These are phyloP conservation scores for Corylus americana DNA, from an alignment of 306 rosid genomes.

Conservation along the genomic window DNA sequence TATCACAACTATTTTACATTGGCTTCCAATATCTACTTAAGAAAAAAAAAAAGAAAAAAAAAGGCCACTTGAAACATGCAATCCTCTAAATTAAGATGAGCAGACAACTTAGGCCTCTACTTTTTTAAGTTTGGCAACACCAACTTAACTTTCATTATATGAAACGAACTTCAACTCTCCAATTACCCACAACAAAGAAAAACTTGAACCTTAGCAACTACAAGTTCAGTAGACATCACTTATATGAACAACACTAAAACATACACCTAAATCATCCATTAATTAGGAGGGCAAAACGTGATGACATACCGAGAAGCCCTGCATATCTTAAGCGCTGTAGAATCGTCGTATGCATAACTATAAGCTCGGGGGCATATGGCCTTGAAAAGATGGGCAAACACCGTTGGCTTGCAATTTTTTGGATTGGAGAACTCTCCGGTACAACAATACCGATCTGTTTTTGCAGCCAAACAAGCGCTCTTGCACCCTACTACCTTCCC, in stretches of 20 bases:
- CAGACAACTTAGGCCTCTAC: not conserved
- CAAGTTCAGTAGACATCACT: not conserved
- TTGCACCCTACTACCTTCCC: conserved; percentile 77
- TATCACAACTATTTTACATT: too few relatives aligned
- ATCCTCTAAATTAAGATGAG: too few relatives aligned
- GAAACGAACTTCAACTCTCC: not conserved
- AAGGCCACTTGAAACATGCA: too few relatives aligned
- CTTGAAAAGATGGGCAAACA: conserved; percentile 55
- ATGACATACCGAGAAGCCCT: conserved; percentile 51
- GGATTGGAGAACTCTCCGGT: conserved; percentile 56
- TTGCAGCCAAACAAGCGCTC: conserved; percentile 72
- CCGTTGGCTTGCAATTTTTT: conserved; percentile 49
- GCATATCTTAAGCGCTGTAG: conserved; percentile 55
- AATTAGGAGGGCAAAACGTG: conserved; percentile 63
- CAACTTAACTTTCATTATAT: not conserved
- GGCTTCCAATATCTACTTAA: too few relatives aligned
- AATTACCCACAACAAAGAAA: not conserved
- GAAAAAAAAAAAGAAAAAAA: too few relatives aligned
- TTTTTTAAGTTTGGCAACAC: too few relatives aligned
- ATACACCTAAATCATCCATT: not conserved
- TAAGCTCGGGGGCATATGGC: conserved; percentile 62
- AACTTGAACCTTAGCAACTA: not conserved
- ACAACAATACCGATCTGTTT: conserved; percentile 61
- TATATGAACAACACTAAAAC: not conserved
- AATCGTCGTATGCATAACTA: conserved; percentile 67